Evolutionary conservation across 768 basidiomycete species (phyloP).

Genomic region (Chalciporus pseudorubinellus): DNA sequence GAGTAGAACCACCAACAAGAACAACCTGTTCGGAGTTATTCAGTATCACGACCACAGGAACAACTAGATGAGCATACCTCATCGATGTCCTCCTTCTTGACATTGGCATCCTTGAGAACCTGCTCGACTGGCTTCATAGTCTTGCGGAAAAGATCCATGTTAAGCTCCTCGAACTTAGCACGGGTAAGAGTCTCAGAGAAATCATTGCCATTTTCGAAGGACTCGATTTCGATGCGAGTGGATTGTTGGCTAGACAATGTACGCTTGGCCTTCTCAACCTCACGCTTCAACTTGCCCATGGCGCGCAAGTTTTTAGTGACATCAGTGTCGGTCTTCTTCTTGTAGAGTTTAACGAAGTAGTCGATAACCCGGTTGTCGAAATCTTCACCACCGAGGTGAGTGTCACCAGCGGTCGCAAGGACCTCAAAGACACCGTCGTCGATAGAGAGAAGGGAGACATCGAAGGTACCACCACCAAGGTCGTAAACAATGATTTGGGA

Average conservation of each 20-base stretch:
- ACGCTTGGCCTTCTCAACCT: constrained; percentile 94
- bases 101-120: constrained; percentile 94
- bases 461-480: constrained; percentile 98
- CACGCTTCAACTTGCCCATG: constrained; percentile 88
- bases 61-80: constrained; percentile 50
- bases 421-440: constrained; percentile 93
- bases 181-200: constrained; percentile 96
- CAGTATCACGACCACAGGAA: background rate
- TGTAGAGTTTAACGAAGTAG: constrained; percentile 85
- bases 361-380: constrained; percentile 94
- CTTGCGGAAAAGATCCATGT: constrained; percentile 99
- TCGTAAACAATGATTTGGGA: constrained; percentile 97
- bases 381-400: constrained; percentile 94
- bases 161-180: constrained; percentile 98
- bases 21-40: constrained; percentile 50
- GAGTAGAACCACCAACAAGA: constrained; percentile 95
- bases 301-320: constrained; percentile 77
- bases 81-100: constrained; percentile 96
- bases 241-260: constrained; percentile 88
- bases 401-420: constrained; percentile 89
- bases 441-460: constrained; percentile 94
- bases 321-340: constrained; percentile 88
- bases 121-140: constrained; percentile 99
- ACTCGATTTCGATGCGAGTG: constrained; percentile 92
- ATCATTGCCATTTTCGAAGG: constrained; percentile 95